phyloP scores from a whole-genome alignment of 805 yeast genomes.

The Ogataea nakhonphanomensis region DNA sequence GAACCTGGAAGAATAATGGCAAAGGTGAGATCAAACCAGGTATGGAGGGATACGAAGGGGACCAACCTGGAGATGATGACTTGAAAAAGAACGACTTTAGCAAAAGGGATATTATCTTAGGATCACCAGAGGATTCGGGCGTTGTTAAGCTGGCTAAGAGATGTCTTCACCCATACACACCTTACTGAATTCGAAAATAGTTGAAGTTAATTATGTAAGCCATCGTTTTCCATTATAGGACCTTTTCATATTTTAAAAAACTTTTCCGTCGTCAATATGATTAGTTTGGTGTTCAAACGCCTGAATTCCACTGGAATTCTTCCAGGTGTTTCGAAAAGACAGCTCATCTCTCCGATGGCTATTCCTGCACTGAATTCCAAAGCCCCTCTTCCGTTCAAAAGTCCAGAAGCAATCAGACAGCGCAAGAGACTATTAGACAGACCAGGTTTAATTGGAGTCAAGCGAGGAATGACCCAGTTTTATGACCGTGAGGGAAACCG shows the following conservation, averaged over 20 bases:
- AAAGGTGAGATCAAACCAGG: constrained; percentile 35
- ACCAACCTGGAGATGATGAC: constrained; percentile 22
- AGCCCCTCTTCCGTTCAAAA: constrained; percentile 56
- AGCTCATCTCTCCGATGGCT: constrained; percentile 45
- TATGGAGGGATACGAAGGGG: constrained; percentile 26
- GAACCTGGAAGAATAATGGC: constrained; percentile 36
- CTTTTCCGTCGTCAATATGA: constrained; percentile 6
- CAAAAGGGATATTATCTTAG: constrained; percentile 18
- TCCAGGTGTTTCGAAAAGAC: constrained; percentile 14
- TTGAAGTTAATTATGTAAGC: constrained; percentile 8
- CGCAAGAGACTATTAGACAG: constrained; percentile 73
- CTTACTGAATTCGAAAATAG: constrained; percentile 14
- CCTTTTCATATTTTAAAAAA: background rate
- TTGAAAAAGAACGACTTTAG: constrained; percentile 13
- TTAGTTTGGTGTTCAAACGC: constrained; percentile 14
- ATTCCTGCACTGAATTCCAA: constrained; percentile 45
- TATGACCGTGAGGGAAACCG: constrained; percentile 67
- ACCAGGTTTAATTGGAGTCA: constrained; percentile 80
- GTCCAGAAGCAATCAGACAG: constrained; percentile 63
- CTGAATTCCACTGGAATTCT: constrained; percentile 37
- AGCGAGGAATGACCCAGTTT: constrained; percentile 88
- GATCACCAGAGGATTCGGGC: constrained; percentile 4
- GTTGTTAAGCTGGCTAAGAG: constrained; percentile 19
- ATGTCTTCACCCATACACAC: constrained; percentile 22
- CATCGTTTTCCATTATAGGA: background rate